Percentiles rank a stretch among this genome's conserved stretches.
Conservation (phyloP, 2,329 filamentous ascomycete species). For the Gremmenia infestans region DNA sequence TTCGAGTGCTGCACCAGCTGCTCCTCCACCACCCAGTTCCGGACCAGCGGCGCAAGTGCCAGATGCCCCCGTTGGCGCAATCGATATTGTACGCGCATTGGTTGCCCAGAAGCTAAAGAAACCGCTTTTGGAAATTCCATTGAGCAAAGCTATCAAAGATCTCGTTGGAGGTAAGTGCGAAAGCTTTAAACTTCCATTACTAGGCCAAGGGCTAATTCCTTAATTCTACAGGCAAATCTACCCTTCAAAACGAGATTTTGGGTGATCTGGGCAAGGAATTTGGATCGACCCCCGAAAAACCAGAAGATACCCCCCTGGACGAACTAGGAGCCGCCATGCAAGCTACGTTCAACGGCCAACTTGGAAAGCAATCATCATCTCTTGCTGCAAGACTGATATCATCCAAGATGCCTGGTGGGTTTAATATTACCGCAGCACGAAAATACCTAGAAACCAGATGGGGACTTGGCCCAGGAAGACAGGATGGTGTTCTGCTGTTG, state of each 20-base stretch:
- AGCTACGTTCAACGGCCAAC: slow-evolving; percentile 95
- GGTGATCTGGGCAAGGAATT: slow-evolving; percentile 98
- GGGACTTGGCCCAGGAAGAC: slow-evolving; percentile 80
- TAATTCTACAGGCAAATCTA: slow-evolving; percentile 76
- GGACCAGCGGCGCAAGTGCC: slow-evolving; percentile 83
- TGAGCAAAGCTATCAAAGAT: slow-evolving; percentile 97
- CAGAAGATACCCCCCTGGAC: slow-evolving; percentile 93
- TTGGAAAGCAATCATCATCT: slow-evolving; percentile 93
- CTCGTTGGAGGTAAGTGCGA: slow-evolving; percentile 78
- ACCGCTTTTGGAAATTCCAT: slow-evolving; percentile 76
- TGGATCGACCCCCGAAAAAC: slow-evolving; percentile 95
- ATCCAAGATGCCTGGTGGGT: slow-evolving; percentile 98
- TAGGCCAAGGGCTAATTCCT: slow-evolving; percentile 13
- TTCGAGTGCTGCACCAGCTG: slow-evolving; percentile 45
- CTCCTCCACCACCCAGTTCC: slow-evolving; percentile 61
- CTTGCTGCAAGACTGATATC: slow-evolving; percentile 92
- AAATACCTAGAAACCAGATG: slow-evolving; percentile 95
- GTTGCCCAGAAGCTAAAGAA: slow-evolving; percentile 99
- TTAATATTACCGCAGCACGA: slow-evolving; percentile 93
- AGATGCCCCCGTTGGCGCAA: slow-evolving; percentile 80
- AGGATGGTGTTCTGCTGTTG: slow-evolving; percentile 84
- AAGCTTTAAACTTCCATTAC: neutral
- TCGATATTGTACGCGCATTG: slow-evolving; percentile 83
- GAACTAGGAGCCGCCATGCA: slow-evolving; percentile 95
- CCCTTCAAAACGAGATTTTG: slow-evolving; percentile 96